Base-by-base conservation (phyloP, 495 filamentous ascomycete genomes). In the Xylaria longipes region DNA sequence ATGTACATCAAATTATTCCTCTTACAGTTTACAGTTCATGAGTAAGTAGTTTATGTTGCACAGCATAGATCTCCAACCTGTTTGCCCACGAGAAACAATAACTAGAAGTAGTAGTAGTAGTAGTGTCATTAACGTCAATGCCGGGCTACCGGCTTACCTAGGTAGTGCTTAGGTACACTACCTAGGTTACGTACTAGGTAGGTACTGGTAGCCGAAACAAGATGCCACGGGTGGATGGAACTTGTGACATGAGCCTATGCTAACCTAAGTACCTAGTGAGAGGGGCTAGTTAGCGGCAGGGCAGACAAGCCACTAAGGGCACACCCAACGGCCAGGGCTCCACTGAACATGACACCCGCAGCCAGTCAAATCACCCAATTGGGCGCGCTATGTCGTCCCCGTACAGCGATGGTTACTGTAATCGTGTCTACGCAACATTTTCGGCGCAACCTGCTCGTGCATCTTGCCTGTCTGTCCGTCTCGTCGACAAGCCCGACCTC, bases 341-440 rank as follows among this genome's bases (percentile, higher is more conserved):
- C 68, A 45, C 68, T n/a, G 3, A 14, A 45, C n/a, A 29, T 27
- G 45, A 25, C 20, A 27, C 25, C 46, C 35, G 33, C 61, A 64
- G 35, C 68, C 68, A 70, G 46, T 70, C 58, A 70, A 54, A 64
- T 43, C 35, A 22, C 8, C 56, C 68, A 70, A 70, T 70, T 70
- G 35, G 61, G 60, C 14, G 15, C 58, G 57, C 68, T 63, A 39
- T 46, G 33, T 43, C 31, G 41, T 29, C 41, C 58, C 58, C 39
- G 20, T 64, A 20, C 58, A 45, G 68, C 65, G n/a, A n/a, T 56
- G 41, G 41, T 48, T 63, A 69, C 66, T 61, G 65, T 69, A 69
- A 61, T 46, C 25, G 50, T 68, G 52, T 20, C 27, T 58, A 67
- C 20, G 48, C 22, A 68, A 68, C 65, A 58, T 65, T 56, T 71